Evolutionary conservation across 148 eudicot species (phyloP), one percentile per base, ranked within the genome.

Genomic region (Heliosperma pusillum): DNA sequence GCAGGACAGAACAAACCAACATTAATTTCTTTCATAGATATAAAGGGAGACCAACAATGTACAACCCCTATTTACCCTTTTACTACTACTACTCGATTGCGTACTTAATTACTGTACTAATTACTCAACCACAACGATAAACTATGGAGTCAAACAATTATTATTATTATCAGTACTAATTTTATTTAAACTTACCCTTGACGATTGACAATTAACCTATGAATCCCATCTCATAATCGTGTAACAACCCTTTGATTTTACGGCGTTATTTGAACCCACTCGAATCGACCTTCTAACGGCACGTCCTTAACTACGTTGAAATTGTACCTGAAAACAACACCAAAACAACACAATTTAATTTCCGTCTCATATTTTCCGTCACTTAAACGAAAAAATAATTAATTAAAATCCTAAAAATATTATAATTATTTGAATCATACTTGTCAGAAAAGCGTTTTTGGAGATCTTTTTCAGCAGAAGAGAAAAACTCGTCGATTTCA

Each of bases 231-330:
- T n/a, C n/a, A n/a, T 69, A 69, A 67, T 25, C 15, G 66, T 21
- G 27, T 7, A 24, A 22, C 24, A 24, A 61, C 25, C 3, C 10
- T 10, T 52, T 19, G 26, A 3, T 63, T 24, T 91, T 86, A 89
- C 68, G 87, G 90, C 76, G 87, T 87, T 62, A 87, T 73, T 62
- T 52, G 87, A 75, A 83, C 80, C 98, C 98, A 94, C 70, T 91
- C 89, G 77, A 85, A 91, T n/a, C 93, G 96, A 21, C 98, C 98
- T 80, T 89, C 82, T 70, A 94, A 60, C 0, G 97, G 90, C 36
- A 85, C 84, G 50, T 90, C 97, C 81, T 86, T 91, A 59, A 57
- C 85, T 20, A 88, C 47, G 77, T 94, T 97, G 76, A 84, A 91
- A 84, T 93, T 93, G 81, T 93, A 93, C 91, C 98, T 91, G 84